Conservation (phyloP, 2,329 filamentous ascomycete genomes). For the Aureobasidium sp. region DNA sequence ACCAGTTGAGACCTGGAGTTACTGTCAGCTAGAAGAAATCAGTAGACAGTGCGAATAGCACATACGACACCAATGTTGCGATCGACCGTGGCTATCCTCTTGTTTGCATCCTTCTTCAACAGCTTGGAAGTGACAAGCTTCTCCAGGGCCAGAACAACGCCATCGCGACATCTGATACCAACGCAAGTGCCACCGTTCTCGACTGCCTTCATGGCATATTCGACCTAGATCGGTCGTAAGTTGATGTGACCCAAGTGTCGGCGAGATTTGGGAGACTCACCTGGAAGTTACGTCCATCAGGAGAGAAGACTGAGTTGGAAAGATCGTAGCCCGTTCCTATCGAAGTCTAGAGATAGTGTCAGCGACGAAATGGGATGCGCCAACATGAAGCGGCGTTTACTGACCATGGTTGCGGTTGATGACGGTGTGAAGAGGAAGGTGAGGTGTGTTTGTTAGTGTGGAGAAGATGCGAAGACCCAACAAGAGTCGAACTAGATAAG, state of each 20-base stretch:
- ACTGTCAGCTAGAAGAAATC: neutral
- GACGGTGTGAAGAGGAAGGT: slow-evolving; percentile 46
- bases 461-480: neutral
- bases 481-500: neutral
- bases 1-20: slow-evolving; percentile 75
- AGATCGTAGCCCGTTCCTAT: slow-evolving; percentile 99
- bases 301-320: slow-evolving; percentile 98
- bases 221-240: slow-evolving; percentile 44
- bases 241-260: neutral
- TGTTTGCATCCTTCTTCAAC: slow-evolving; percentile 90
- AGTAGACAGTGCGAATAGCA: slow-evolving; percentile 13
- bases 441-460: slow-evolving; percentile 65
- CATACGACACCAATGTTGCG: slow-evolving; percentile 86
- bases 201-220: slow-evolving; percentile 97
- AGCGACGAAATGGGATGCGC: neutral
- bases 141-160: slow-evolving; percentile 90
- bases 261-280: slow-evolving; percentile 36
- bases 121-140: slow-evolving; percentile 95
- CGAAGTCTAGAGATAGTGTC: slow-evolving; percentile 60
- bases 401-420: slow-evolving; percentile 13
- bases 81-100: slow-evolving; percentile 92
- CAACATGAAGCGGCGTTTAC: neutral
- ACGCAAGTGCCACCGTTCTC: slow-evolving; percentile 96
- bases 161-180: slow-evolving; percentile 94
- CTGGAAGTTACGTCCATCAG: slow-evolving; percentile 98